Base-by-base conservation (phyloP, 129 eudicot genomes). In the Saussurea involucrata region DNA sequence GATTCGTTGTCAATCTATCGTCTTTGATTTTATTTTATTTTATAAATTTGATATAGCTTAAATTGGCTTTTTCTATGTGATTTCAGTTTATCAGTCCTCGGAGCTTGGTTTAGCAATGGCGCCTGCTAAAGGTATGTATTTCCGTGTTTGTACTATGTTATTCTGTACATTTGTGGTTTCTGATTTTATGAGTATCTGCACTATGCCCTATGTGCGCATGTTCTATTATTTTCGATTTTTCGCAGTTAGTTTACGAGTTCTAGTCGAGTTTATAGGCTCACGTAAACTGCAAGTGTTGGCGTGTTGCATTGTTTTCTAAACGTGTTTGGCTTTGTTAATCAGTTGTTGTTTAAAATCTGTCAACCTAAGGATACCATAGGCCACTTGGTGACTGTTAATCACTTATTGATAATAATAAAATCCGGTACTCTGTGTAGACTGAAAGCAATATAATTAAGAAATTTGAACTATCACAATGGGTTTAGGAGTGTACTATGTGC, bases 101-200 rank as follows among this genome's bases (percentile, higher is more conserved):
- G 42, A 66, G 71, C 71, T 31, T 66, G 25, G 71, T 71, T 25
- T 71, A 44, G 36, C 63, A 10, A 71, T 71, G 75, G 63, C 75
- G 11, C 75, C 75, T 71, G 75, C 75, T 71, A 71, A 71, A 71
- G 75, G 75, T 71, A 22, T 24, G 60, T 9, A 24, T 37, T 24
- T 40, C 27, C 7, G 15, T 69, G 32, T 69, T 69, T 27, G 37
- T 4, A 6, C 42, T 22, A 29, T 29, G 24, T 17, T 66, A 9
- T 70, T 70, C 63, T 70, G 36, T 42, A 44, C 46, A 24, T 27
- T 22, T 27, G 21, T 24, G 8, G 34, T 24, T 70, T 42, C 61
- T 49, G 24, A 70, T 22, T 44, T 12, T 69, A 37, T 32, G 22
- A 44, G 2, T 10, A 21, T 70, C 15, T 24, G 13, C 4, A 42